phyloP scores from a whole-genome alignment of 1,284 basidiomycete species.

The Pseudomicrostroma phylloplanum region DNA sequence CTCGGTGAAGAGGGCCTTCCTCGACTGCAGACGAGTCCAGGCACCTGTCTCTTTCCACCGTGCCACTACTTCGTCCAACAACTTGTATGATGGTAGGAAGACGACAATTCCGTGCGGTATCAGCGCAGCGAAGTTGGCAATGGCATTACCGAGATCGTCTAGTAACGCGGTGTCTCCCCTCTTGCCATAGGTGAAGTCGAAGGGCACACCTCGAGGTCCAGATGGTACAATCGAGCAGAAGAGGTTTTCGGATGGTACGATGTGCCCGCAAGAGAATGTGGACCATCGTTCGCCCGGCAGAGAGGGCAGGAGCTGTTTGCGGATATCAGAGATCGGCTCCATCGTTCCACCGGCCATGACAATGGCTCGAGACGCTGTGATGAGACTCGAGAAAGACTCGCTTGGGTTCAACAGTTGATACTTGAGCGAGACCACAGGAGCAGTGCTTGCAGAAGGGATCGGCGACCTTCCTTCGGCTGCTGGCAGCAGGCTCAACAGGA shows the following conservation, averaged over 20 bases:
- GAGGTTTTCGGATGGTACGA: slow-evolving; percentile 76
- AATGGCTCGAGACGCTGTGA: slow-evolving; percentile 71
- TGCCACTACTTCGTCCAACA: slow-evolving; percentile 64
- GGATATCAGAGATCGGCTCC: slow-evolving; percentile 89
- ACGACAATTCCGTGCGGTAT: slow-evolving; percentile 84
- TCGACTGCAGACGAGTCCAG: slow-evolving; percentile 61
- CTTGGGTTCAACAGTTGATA: slow-evolving; percentile 94
- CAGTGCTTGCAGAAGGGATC: slow-evolving; percentile 2
- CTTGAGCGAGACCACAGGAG: slow-evolving; percentile 62
- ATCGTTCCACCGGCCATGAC: slow-evolving; percentile 93
- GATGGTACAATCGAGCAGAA: slow-evolving; percentile 69
- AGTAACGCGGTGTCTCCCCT: slow-evolving; percentile 69
- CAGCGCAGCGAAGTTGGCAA: slow-evolving; percentile 70
- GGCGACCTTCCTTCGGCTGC: slow-evolving; percentile 11
- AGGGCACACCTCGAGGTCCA: slow-evolving; percentile 68
- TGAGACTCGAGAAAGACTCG: slow-evolving; percentile 73
- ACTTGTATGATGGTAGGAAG: slow-evolving; percentile 87
- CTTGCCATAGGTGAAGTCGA: slow-evolving; percentile 77
- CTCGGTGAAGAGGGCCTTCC: slow-evolving; percentile 87
- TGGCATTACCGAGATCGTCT: slow-evolving; percentile 72
- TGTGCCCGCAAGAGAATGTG: slow-evolving; percentile 85
- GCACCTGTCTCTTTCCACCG: slow-evolving; percentile 65
- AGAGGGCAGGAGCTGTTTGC: slow-evolving; percentile 71
- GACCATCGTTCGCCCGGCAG: slow-evolving; percentile 62
- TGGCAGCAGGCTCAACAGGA: slow-evolving; percentile 41